Base-by-base conservation (phyloP, 2,329 filamentous ascomycete genomes). In the Arthrinium puccinioides region DNA sequence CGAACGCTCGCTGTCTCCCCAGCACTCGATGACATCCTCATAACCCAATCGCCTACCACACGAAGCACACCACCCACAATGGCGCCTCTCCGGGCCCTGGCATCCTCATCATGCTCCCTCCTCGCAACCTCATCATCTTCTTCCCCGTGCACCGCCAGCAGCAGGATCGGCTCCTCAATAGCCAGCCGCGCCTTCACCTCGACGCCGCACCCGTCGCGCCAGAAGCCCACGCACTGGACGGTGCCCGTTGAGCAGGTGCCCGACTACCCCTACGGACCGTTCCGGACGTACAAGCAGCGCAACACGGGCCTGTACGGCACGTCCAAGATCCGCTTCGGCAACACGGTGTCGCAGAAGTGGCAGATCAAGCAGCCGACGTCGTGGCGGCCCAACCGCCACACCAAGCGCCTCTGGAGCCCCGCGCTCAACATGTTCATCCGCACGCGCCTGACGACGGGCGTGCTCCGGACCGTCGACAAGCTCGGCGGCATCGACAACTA, bases 401-500 rank as follows among this genome's bases (percentile, higher is more conserved):
- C 69, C 39, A 84, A 84, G 63, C 70, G 72, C 21, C 71, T 92
- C 39, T 87, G 72, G 65, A 79, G 76, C 18, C 68, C 72, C 8
- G 65, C 74, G 0, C 64, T 92, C 40, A 67, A 71, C 44, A 72
- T 71, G 44, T 74, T 70, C 51, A 67, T 92, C 38, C 78, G 79
- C 57, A 72, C 84, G 26, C 73, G 80, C 43, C 68, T 90, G 40
- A 86, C 81, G 6, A 71, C 83, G 27, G 73, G 76, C 39, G 84
- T 87, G 19, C 69, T 84, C 50, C 71, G 77, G 55, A 82, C 79
- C 24, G 85, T 97, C 55, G 80, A 87, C 56, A 90, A 88, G 57
- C 79, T 83, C 44, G 90, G 90, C 42, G 88, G 92, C 7, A 70
- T 98, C 46, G 92, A 98, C 61, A 80, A 88, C 54, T 98, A 98